Evolutionary conservation across 2,329 filamentous ascomycete genomes (phyloP), one percentile per base, ranked within the genome.

Genomic region (Aspergillus chevalieri): DNA sequence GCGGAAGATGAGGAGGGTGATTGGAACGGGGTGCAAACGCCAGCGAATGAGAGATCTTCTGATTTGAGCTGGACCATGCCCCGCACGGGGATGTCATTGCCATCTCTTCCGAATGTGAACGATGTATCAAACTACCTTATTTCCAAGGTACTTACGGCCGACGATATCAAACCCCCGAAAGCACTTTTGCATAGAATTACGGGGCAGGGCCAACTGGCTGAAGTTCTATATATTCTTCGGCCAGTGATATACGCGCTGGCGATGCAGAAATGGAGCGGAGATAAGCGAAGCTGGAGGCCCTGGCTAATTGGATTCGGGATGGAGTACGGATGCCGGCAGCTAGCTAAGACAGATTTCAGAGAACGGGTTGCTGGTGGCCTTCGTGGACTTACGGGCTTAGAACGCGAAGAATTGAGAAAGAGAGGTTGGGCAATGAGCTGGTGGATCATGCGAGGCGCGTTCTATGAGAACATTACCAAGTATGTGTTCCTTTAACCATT

Each of bases 371-470:
- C 90, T 10, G 83, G 86, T 42, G 85, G 89, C 26, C 75, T 93
- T 53, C 80, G 88, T 45, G 90, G 81, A 1, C 64, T 93, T 28
- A 95, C 92, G 21, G 83, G 86, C 7, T 77, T 98, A 15, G 93
- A 98, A 72, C 83, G 85, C 49, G 92, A 96, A 58, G 92, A 97
- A 74, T 83, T 94, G 78, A 84, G 79, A 65, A 90, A 89, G 71
- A 80, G 93, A 55, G 90, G 87, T 36, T 95, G 90, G 89, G 84
- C 83, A 2, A 85, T 96, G 77, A 87, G 84, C 17, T 97, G 93
- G 92, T 98, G 93, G 93, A 74, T 81, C 22, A 93, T 98, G 89
- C 83, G 92, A 52, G 92, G 93, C n/a, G 90, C 91, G 2, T 95
- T 95, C 61, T 98, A 98, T 70, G 89, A 97, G 70, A 89, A 90